Conservation (phyloP, 75 land plant genomes). For the Selaginella tamariscina region DNA sequence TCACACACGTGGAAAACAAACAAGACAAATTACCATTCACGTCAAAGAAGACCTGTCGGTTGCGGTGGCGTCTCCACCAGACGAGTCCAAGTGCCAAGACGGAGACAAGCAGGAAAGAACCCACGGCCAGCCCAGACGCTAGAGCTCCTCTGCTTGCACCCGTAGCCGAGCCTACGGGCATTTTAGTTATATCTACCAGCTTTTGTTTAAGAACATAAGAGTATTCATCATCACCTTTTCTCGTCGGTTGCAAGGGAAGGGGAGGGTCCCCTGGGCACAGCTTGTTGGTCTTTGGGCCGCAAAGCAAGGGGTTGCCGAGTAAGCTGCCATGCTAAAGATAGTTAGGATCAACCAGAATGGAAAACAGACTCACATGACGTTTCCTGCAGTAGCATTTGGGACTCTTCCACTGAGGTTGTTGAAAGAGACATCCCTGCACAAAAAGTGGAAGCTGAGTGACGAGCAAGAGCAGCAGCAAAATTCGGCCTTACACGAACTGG, state of each 20-base stretch:
- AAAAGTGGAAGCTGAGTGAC: not conserved
- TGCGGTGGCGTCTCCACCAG: not conserved
- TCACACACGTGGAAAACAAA: not conserved
- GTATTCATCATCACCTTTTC: conserved; percentile 6
- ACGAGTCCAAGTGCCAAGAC: conserved; percentile 7
- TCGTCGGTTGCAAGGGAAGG: conserved; percentile 16
- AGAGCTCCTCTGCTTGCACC: conserved; percentile 31
- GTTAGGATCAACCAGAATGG: not conserved
- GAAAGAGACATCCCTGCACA: not conserved
- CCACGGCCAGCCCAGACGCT: conserved; percentile 43
- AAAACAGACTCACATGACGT: conserved; percentile 7
- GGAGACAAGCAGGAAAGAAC: not conserved
- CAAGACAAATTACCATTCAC: not conserved
- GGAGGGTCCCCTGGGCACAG: conserved; percentile 51
- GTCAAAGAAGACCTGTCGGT: not conserved
- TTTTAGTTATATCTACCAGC: not conserved
- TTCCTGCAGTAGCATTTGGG: not conserved
- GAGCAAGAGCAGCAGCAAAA: not conserved
- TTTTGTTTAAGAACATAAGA: not conserved
- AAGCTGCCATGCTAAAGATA: conserved; percentile 29
- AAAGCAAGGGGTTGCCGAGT: conserved; percentile 58
- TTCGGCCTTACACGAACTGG: conserved; percentile 26
- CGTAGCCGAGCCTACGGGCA: conserved; percentile 11
- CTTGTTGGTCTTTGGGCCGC: conserved; percentile 42
- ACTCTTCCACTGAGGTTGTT: not conserved